phyloP scores from a whole-genome alignment of 768 basidiomycete species.

The Tephrocybe sp. region DNA sequence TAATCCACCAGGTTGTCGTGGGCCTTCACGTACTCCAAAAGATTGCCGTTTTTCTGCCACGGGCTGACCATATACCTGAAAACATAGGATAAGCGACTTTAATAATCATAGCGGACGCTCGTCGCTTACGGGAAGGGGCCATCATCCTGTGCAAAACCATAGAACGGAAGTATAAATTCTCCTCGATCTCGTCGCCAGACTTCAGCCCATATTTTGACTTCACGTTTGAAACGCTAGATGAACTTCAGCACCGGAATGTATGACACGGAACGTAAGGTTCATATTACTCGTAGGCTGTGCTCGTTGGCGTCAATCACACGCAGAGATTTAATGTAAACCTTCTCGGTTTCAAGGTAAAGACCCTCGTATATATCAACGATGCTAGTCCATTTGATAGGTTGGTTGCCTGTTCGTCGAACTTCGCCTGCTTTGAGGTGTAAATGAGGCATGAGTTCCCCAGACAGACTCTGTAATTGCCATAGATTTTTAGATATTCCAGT shows the following conservation, averaged over 20 bases:
- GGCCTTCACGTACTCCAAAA: slow-evolving; percentile 44
- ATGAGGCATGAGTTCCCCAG: slow-evolving; percentile 47
- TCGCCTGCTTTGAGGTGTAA: slow-evolving; percentile 53
- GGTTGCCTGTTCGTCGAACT: slow-evolving; percentile 46
- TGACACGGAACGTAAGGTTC: too few relatives aligned
- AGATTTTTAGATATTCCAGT: slow-evolving; percentile 48
- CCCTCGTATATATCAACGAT: slow-evolving; percentile 59
- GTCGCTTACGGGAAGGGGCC: slow-evolving; percentile 51
- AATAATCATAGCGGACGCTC: not conserved
- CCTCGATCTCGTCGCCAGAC: slow-evolving; percentile 55
- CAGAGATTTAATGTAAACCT: slow-evolving; percentile 57
- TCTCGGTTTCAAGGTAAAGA: slow-evolving; percentile 50
- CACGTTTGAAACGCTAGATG: slow-evolving; percentile 51
- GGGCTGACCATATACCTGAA: slow-evolving; percentile 57
- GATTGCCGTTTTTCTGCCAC: slow-evolving; percentile 55
- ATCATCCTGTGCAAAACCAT: slow-evolving; percentile 55
- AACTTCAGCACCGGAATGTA: slow-evolving; percentile 3
- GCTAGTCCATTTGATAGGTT: slow-evolving; percentile 51
- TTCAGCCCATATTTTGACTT: slow-evolving; percentile 54
- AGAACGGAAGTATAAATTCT: slow-evolving; percentile 54
- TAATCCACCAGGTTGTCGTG: slow-evolving; percentile 42
- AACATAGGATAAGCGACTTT: slow-evolving; percentile 1
- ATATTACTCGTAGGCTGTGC: slow-evolving; percentile 38
- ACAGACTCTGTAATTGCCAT: slow-evolving; percentile 48
- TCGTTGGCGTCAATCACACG: slow-evolving; percentile 51